Conservation (phyloP, 768 basidiomycete genomes). For the Boletus fagicola region DNA sequence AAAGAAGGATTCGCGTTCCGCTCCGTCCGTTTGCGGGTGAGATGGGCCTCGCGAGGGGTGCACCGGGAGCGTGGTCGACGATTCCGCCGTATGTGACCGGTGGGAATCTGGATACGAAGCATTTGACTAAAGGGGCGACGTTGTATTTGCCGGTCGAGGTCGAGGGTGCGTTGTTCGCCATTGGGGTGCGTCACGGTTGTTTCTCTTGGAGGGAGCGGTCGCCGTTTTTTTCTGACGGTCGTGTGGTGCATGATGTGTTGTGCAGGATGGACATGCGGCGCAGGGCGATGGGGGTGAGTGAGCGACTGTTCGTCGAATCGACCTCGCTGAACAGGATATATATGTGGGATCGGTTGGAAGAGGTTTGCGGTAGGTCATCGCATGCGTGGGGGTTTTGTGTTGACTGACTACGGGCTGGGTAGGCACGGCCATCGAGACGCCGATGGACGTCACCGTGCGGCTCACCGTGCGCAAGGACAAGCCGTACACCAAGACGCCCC, state of each 20-base stretch:
- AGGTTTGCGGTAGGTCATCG: constrained; percentile 53
- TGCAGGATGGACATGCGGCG: constrained; percentile 62
- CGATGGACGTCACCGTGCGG: constrained; percentile 54
- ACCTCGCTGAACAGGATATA: not conserved
- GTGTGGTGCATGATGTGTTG: not conserved
- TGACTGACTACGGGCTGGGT: not conserved
- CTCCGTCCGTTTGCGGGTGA: constrained; percentile 60
- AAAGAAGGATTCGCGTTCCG: constrained; percentile 47
- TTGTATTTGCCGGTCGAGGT: constrained; percentile 58
- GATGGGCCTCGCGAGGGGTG: constrained; percentile 58
- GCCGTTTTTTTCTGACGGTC: not conserved
- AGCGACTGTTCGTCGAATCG: not conserved
- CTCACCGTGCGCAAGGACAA: constrained; percentile 57
- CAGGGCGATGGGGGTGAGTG: constrained; percentile 63
- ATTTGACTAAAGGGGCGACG: constrained; percentile 53
- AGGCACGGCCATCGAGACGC: constrained; percentile 66
- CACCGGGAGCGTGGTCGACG: constrained; percentile 52
- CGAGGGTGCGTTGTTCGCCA: constrained; percentile 58
- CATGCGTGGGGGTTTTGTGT: not conserved
- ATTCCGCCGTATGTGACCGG: constrained; percentile 63
- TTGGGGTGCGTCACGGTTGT: constrained; percentile 41
- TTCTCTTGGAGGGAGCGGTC: not conserved
- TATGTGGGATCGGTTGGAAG: constrained; percentile 28
- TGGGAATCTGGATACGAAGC: constrained; percentile 61
- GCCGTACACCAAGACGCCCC: constrained; percentile 56